phyloP scores from a whole-genome alignment of 2,329 filamentous ascomycete genomes.

The Clathrospora elynae region DNA sequence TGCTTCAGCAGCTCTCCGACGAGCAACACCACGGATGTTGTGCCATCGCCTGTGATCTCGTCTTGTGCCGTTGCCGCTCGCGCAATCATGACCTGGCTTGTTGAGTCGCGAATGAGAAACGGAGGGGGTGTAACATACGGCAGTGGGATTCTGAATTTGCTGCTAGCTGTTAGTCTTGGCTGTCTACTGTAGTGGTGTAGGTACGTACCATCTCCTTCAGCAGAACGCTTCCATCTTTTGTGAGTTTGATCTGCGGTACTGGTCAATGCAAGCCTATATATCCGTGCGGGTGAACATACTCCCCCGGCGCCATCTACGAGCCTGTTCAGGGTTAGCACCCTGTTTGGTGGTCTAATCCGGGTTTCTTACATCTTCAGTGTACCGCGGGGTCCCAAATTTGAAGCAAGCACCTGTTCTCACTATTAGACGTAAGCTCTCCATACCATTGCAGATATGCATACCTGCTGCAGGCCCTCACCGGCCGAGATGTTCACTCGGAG shows the following conservation, averaged over 20 bases:
- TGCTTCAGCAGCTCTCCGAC: slow-evolving; percentile 98
- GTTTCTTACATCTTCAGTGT: slow-evolving; percentile 94
- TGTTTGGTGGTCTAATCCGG: slow-evolving; percentile 45
- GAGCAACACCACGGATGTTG: slow-evolving; percentile 91
- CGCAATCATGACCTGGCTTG: slow-evolving; percentile 67
- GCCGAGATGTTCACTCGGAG: slow-evolving; percentile 95
- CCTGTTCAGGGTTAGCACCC: slow-evolving; percentile 49
- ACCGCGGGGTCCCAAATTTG: slow-evolving; percentile 89
- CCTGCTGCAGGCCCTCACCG: slow-evolving; percentile 74
- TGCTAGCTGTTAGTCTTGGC: slow-evolving; percentile 32
- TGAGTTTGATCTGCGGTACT: slow-evolving; percentile 82
- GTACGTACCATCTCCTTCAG: slow-evolving; percentile 66
- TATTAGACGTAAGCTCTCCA: slow-evolving; percentile 11
- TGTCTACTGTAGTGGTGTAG: neutral
- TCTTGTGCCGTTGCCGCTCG: slow-evolving; percentile 94
- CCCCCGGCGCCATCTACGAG: slow-evolving; percentile 67
- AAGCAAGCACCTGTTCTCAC: slow-evolving; percentile 81
- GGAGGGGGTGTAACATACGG: slow-evolving; percentile 59
- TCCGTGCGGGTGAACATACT: slow-evolving; percentile 47
- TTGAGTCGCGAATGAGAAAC: slow-evolving; percentile 9
- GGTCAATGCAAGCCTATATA: slow-evolving; percentile 20
- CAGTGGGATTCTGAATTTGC: slow-evolving; percentile 98
- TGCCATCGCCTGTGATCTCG: slow-evolving; percentile 97
- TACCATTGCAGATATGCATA: slow-evolving; percentile 11
- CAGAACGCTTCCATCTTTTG: slow-evolving; percentile 94